Conservation (phyloP, 768 basidiomycete genomes). For the Hypsizygus marmoreus region DNA sequence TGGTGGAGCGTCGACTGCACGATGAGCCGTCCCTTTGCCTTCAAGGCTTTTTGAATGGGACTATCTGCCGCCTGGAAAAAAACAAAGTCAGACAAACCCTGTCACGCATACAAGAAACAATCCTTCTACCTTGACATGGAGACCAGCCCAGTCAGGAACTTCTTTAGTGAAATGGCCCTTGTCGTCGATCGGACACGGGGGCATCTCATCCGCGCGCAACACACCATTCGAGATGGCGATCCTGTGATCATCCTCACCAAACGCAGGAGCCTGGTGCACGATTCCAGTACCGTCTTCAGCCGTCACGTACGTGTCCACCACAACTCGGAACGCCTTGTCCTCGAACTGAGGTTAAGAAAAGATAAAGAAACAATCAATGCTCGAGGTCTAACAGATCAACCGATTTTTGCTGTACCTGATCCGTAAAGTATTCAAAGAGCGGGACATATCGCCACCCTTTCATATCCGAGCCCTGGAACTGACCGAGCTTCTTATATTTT, state of each 20-base stretch:
- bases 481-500: conserved; percentile 88
- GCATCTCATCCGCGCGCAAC: conserved; percentile 85
- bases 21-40: conserved; percentile 84
- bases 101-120: background rate
- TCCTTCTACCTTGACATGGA: conserved; percentile 78
- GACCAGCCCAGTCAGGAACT: conserved; percentile 87
- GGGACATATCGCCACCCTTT: conserved; percentile 96
- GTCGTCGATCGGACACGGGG: conserved; percentile 96
- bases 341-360: too few species aligned
- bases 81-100: conserved; percentile 3
- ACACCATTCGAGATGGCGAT: conserved; percentile 85
- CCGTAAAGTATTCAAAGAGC: conserved; percentile 95
- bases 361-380: conserved; percentile 3
- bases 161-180: conserved; percentile 83
- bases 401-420: conserved; percentile 57
- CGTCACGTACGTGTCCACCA: conserved; percentile 92
- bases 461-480: conserved; percentile 90
- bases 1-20: conserved; percentile 87
- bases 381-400: background rate
- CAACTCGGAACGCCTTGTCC: conserved; percentile 86
- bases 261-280: conserved; percentile 97
- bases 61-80: conserved; percentile 83
- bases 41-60: conserved; percentile 88
- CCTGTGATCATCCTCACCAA: conserved; percentile 98
- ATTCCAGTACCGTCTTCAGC: conserved; percentile 95